Base-by-base conservation (phyloP, 2,329 filamentous ascomycete species). In the Penicillium palitans region DNA sequence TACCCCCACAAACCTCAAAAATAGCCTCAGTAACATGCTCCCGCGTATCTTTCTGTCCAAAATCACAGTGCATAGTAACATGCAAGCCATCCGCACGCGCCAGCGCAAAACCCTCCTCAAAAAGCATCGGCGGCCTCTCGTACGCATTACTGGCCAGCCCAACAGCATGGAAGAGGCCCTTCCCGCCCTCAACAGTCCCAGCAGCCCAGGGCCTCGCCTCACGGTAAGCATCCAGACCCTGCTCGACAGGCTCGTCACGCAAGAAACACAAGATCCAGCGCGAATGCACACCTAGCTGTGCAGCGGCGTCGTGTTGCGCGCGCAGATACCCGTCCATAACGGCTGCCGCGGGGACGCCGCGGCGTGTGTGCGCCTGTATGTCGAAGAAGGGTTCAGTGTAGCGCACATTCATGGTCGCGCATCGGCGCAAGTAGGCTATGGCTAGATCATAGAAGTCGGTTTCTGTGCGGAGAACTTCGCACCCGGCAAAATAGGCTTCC, bases 41-140 rank as follows among this genome's bases (percentile, higher is more conserved):
- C 24, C 75, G 74, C 0, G 78, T 77, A 59, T 82, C 79, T 55
- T 79, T 77, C 61, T 82, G 79, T 45, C 79, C 80, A 45, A 83
- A 79, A 58, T 83, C 81, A 65, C 80, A 82, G 55, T 83, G 81
- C 64, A 76, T 76, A 2, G 81, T 83, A 15, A 80, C 68, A 39
- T 77, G 74, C 54, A 66, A 19, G 1, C 61, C 64, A 49, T 66
- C 64, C 2, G 47, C 52, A 6, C 51, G 55, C 21, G 64, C 64
- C 8, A 63, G 35, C 15, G 27, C 25, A 80, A 72, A 82, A 0
- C 72, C 70, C 17, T 72, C 63, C 49, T 79, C 76, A 60, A 82
- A 82, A 29, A 81, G 68, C 48, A 70, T 67, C 0, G 79, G 79
- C 7, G 80, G 80, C 6, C 78, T 71, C 50, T 79, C 71, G 53